A percentile compares a stretch with the other conserved stretches of the same genome.
phyloP scores from a whole-genome alignment of 495 filamentous ascomycete genomes.

The Massariosphaeria phaeospora region DNA sequence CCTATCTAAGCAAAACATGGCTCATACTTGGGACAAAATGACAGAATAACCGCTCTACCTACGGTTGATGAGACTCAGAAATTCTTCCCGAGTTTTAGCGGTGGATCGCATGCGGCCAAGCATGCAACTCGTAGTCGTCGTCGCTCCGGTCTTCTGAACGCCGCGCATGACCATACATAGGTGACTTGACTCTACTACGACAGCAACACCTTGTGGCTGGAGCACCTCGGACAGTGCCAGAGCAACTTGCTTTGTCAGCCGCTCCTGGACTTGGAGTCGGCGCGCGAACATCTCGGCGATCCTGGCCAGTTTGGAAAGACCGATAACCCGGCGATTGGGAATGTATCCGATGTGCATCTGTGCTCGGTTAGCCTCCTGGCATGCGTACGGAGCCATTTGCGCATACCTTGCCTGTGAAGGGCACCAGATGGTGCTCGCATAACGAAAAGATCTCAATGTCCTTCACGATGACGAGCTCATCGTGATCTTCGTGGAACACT shows the following conservation, averaged over 20 bases:
- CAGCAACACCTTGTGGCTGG: slow-evolving; percentile 88
- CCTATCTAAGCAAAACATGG: slow-evolving; percentile 1
- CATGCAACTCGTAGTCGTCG: slow-evolving; percentile 93
- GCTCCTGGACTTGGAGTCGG: slow-evolving; percentile 89
- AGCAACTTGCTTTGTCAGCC: slow-evolving; percentile 92
- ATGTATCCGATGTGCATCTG: slow-evolving; percentile 99
- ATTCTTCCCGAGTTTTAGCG: slow-evolving; percentile 91
- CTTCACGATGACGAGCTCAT: slow-evolving; percentile 95
- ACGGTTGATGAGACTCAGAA: slow-evolving; percentile 74
- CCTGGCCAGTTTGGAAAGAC: slow-evolving; percentile 89
- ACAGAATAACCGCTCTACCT: slow-evolving; percentile 6
- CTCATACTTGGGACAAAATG: not conserved
- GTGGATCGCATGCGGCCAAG: slow-evolving; percentile 87
- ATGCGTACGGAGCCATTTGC: not conserved
- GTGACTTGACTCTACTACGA: slow-evolving; percentile 96
- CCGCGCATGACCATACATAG: slow-evolving; percentile 99
- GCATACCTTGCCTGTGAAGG: slow-evolving; percentile 84
- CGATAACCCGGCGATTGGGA: slow-evolving; percentile 76
- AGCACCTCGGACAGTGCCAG: slow-evolving; percentile 88
- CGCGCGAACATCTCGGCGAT: slow-evolving; percentile 97
- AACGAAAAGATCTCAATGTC: slow-evolving; percentile 94
- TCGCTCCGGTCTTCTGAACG: slow-evolving; percentile 80
- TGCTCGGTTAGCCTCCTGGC: not conserved
- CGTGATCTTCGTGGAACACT: slow-evolving; percentile 94
- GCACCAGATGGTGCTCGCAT: slow-evolving; percentile 97